phyloP scores from a whole-genome alignment of 2,329 filamentous ascomycete genomes.

The Diaporthe aspalathi region DNA sequence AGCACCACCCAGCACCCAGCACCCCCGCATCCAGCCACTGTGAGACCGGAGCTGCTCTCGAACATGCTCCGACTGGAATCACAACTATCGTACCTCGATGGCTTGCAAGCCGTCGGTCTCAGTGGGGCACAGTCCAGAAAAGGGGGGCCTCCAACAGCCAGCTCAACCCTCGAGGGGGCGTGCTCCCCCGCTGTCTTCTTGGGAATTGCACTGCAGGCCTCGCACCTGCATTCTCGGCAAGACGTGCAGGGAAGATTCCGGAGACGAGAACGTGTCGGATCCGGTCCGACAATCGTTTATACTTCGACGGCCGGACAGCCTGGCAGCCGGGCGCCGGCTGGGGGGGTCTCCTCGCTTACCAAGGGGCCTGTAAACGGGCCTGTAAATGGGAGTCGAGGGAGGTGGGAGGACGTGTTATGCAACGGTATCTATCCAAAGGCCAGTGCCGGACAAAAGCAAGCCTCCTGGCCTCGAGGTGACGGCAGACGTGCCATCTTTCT shows the following conservation, averaged over 20 bases:
- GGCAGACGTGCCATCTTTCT: background rate
- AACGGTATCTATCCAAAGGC: background rate
- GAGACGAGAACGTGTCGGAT: background rate
- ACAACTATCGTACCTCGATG: background rate
- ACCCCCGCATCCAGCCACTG: background rate
- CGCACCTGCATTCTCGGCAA: background rate
- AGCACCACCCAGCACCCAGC: background rate
- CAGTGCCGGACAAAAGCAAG: background rate
- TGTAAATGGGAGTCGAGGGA: background rate
- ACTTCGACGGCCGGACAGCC: background rate
- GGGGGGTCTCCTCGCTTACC: background rate
- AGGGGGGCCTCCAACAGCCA: background rate
- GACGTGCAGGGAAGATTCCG: background rate
- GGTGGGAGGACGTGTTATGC: background rate
- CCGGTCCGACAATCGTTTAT: background rate
- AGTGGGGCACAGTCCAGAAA: background rate
- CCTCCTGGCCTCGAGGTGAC: background rate
- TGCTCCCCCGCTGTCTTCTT: background rate
- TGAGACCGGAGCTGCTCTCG: background rate
- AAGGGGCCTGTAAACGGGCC: too few relatives aligned
- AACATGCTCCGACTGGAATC: background rate
- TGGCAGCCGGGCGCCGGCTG: background rate
- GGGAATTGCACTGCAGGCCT: background rate
- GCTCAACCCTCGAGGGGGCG: background rate
- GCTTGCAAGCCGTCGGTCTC: background rate